Percentiles rank a stretch among this genome's conserved stretches.
phyloP scores from a whole-genome alignment of 2,329 filamentous ascomycete species.

The Fusarium tanahbumbuense region DNA sequence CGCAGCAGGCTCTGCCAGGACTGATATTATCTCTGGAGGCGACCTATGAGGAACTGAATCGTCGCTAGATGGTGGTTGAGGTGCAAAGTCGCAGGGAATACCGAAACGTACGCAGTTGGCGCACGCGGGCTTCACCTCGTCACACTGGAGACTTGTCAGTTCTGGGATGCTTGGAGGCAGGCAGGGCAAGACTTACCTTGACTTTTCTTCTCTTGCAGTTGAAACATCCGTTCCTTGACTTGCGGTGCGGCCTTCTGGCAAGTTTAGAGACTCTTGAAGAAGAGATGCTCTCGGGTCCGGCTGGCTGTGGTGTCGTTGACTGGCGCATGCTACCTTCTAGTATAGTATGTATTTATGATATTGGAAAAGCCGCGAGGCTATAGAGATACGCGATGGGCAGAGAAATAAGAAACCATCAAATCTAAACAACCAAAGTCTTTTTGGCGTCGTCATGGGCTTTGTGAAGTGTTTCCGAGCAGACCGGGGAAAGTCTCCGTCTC shows the following conservation, averaged over 20 bases:
- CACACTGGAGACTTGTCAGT: constrained; percentile 44
- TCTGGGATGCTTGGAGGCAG: constrained; percentile 7
- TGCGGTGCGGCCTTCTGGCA: constrained; percentile 47
- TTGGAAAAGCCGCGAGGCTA: constrained; percentile 3
- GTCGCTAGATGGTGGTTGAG: constrained; percentile 33
- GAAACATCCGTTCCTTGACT: constrained; percentile 48
- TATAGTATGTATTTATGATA: constrained; percentile 7
- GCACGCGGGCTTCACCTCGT: constrained; percentile 50
- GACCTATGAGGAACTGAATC: constrained; percentile 34
- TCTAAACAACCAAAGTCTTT: constrained; percentile 15
- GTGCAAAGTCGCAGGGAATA: constrained; percentile 47
- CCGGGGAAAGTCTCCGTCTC: constrained; percentile 38
- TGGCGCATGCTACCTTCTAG: constrained; percentile 17
- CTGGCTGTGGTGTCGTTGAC: constrained; percentile 43
- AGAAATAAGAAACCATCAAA: constrained; percentile 10
- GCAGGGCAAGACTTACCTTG: constrained; percentile 40
- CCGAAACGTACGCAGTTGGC: constrained; percentile 50
- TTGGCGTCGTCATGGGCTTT: constrained; percentile 31
- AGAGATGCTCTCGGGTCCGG: constrained; percentile 40
- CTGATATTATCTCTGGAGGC: constrained; percentile 23
- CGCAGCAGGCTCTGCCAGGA: constrained; percentile 29
- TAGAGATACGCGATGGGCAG: constrained; percentile 2
- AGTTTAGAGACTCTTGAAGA: constrained; percentile 45
- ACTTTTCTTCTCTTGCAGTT: constrained; percentile 50
- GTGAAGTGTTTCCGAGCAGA: constrained; percentile 30